A percentile compares a stretch with the other conserved stretches of the same genome.
Conservation (phyloP, 2,329 filamentous ascomycete species). For the Chalaropsis ovoidea region DNA sequence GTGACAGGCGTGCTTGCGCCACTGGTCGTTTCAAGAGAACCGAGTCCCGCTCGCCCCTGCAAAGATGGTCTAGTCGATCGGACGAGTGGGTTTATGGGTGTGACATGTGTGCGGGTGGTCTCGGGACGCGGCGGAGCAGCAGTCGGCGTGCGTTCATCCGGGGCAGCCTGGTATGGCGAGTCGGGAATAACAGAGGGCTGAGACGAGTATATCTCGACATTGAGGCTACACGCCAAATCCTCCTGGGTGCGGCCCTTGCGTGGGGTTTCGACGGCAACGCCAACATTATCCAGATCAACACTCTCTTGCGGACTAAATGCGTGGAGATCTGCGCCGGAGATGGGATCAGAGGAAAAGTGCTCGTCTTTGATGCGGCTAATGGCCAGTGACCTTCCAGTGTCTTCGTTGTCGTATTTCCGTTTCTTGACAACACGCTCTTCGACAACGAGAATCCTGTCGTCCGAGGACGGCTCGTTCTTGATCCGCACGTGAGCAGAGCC, state of each 20-base stretch:
- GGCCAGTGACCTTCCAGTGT: background rate
- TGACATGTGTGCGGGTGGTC: background rate
- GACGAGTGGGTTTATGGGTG: background rate
- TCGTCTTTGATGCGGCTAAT: conserved; percentile 22
- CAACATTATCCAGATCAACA: conserved; percentile 15
- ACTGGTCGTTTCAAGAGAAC: background rate
- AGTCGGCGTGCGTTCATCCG: background rate
- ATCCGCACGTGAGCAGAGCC: conserved; percentile 28
- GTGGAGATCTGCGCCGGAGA: conserved; percentile 1
- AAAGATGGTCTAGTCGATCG: background rate
- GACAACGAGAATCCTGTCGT: conserved; percentile 15
- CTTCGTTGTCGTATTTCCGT: conserved; percentile 10
- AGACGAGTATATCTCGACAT: conserved; percentile 20
- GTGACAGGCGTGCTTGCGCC: background rate
- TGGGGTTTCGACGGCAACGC: conserved; percentile 13
- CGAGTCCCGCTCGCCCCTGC: background rate
- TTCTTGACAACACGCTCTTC: conserved; percentile 20
- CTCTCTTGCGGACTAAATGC: conserved; percentile 19
- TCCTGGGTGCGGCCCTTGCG: conserved; percentile 9
- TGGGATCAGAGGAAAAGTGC: background rate
- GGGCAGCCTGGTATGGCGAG: conserved; percentile 12
- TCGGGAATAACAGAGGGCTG: conserved; percentile 22
- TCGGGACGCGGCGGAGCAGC: background rate
- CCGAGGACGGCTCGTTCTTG: conserved; percentile 39
- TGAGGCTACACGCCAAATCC: conserved; percentile 17